Percentiles rank a stretch among this genome's conserved stretches.
phyloP scores from a whole-genome alignment of 2,329 filamentous ascomycete genomes.

The Pseudogymnoascus sp. region DNA sequence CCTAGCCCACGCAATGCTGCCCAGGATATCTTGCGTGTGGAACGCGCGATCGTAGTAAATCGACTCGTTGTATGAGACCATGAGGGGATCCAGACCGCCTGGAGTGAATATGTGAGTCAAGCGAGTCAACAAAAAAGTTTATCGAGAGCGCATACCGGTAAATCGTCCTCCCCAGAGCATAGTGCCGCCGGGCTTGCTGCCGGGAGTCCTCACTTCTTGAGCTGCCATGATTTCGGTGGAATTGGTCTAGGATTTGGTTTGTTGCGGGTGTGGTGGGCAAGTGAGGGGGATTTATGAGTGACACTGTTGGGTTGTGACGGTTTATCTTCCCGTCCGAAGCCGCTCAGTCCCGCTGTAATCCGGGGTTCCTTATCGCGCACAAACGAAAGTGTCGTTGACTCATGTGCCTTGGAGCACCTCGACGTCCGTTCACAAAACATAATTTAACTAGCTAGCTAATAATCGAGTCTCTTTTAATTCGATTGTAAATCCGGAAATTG shows the following conservation, averaged over 20 bases:
- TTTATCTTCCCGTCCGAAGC: neutral
- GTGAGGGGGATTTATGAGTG: neutral
- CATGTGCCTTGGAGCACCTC: neutral
- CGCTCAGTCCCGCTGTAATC: conserved; percentile 2
- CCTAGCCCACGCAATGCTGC: conserved; percentile 72
- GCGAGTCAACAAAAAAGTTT: conserved; percentile 1
- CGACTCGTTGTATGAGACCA: conserved; percentile 76
- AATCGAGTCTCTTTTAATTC: neutral
- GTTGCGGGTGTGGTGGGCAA: neutral
- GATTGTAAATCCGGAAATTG: neutral
- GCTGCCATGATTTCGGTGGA: conserved; percentile 20
- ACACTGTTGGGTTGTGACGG: neutral
- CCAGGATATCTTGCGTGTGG: conserved; percentile 72
- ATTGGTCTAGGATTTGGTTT: conserved; percentile 6
- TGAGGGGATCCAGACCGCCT: conserved; percentile 78
- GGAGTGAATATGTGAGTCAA: conserved; percentile 19
- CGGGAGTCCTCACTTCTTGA: conserved; percentile 21
- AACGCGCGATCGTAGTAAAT: conserved; percentile 72
- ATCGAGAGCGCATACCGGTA: conserved; percentile 37
- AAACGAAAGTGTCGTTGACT: neutral
- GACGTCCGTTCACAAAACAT: neutral
- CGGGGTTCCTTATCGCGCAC: conserved; percentile 1
- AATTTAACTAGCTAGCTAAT: neutral
- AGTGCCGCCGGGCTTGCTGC: conserved; percentile 25
- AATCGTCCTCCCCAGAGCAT: conserved; percentile 57